phyloP scores from a whole-genome alignment of 2,329 filamentous ascomycete species.

The Magnaporthiopsis incrustans region DNA sequence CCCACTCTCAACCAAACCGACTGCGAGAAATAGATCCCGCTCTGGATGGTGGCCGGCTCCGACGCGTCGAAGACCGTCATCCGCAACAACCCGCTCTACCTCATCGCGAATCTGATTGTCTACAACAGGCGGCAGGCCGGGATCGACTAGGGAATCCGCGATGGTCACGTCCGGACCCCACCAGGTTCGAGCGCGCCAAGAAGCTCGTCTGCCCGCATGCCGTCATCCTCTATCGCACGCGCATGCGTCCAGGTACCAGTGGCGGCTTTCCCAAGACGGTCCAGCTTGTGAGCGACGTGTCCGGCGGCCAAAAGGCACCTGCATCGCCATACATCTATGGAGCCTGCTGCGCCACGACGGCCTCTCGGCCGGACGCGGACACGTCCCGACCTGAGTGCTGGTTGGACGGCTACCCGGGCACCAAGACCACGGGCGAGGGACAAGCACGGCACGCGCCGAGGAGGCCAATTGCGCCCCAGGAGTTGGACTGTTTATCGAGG shows the following conservation, averaged over 20 bases:
- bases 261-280: slow-evolving; percentile 27
- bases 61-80: neutral
- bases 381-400: slow-evolving; percentile 10
- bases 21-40: slow-evolving; percentile 18
- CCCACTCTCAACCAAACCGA: slow-evolving; percentile 17
- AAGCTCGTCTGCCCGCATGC: slow-evolving; percentile 72
- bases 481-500: slow-evolving; percentile 31
- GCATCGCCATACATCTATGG: slow-evolving; percentile 29
- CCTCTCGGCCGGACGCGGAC: slow-evolving; percentile 7
- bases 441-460: slow-evolving; percentile 16
- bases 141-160: neutral
- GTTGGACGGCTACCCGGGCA: slow-evolving; percentile 4
- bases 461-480: slow-evolving; percentile 28
- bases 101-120: neutral
- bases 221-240: slow-evolving; percentile 66
- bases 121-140: neutral
- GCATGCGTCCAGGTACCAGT: slow-evolving; percentile 47
- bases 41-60: slow-evolving; percentile 5
- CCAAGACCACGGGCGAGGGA: slow-evolving; percentile 19
- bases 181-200: slow-evolving; percentile 65
- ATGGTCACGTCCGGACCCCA: slow-evolving; percentile 43
- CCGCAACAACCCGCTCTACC: neutral
- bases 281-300: slow-evolving; percentile 37
- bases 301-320: slow-evolving; percentile 32
- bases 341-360: slow-evolving; percentile 18